phyloP scores from a whole-genome alignment of 805 yeast species.

The Lachancea thermotolerans region DNA sequence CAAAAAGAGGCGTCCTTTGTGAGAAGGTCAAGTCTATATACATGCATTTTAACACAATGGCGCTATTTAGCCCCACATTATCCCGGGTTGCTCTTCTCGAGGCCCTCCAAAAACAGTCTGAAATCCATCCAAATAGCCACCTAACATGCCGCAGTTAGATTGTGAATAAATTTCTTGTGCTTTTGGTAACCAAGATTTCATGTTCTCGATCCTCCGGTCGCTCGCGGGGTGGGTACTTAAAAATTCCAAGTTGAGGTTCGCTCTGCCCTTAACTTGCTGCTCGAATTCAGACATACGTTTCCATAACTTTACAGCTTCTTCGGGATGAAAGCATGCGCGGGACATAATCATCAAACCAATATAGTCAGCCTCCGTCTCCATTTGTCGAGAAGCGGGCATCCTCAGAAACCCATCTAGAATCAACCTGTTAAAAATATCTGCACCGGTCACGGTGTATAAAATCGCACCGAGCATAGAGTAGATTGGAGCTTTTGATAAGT shows the following conservation, averaged over 20 bases:
- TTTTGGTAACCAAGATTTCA: conserved; percentile 60
- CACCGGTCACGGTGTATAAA: conserved; percentile 57
- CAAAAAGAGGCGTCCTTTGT: conserved; percentile 23
- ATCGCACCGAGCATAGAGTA: conserved; percentile 48
- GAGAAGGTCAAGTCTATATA: not conserved
- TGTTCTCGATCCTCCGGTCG: conserved; percentile 59
- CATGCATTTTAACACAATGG: conserved; percentile 2
- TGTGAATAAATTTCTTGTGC: conserved; percentile 29
- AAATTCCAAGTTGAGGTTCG: conserved; percentile 45
- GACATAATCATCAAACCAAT: conserved; percentile 92
- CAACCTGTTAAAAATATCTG: conserved; percentile 44
- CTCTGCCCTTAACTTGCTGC: conserved; percentile 24
- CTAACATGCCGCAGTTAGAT: conserved; percentile 24
- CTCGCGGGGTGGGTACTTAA: conserved; percentile 88
- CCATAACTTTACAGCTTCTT: conserved; percentile 75
- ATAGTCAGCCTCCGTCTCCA: conserved; percentile 95
- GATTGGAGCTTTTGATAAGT: conserved; percentile 69
- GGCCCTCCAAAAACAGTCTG: conserved; percentile 11
- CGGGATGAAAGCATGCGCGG: conserved; percentile 77
- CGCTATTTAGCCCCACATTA: conserved; percentile 7
- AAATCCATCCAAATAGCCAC: conserved; percentile 17
- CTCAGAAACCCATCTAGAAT: conserved; percentile 50
- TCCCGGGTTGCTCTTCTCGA: not conserved
- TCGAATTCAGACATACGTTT: conserved; percentile 60
- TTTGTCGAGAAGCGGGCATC: conserved; percentile 82